Base-by-base conservation (phyloP, 2,329 filamentous ascomycete species). In the Claviceps spartinae region DNA sequence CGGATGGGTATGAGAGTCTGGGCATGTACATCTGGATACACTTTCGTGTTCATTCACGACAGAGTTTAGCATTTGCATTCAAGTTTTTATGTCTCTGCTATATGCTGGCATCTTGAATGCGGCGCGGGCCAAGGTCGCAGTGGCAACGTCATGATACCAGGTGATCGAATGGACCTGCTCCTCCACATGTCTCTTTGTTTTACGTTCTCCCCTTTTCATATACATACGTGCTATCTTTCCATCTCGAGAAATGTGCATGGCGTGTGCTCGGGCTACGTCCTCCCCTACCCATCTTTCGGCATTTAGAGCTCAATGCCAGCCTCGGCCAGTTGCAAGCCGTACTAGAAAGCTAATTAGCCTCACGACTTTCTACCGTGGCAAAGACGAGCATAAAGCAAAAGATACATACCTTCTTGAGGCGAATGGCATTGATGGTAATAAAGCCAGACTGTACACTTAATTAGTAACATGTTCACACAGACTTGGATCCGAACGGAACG, bases 401-500 rank as follows among this genome's bases (percentile, higher is more conserved):
- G 5, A 45, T n/a, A 30, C 13, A 26, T 7, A 46, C 49, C 58
- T 63, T 80, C 68, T 79, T 71, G 45, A 83, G 69, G 41, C 77
- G 73, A 57, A 84, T 83, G 56, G 78, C 78, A 62, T 89, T 76
- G 60, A 87, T 81, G 52, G 74, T 75, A 63, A 89, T 79, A 62
- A 81, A 80, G 26, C 73, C 73, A 38, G 59, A 59, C 18, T 50
- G 30, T 13, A 26, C 4, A 8, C 18, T 11, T 18, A 1, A 6
- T 45, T 22, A 45, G 30, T 18, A 34, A 18, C 22, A 11, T 16
- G 18, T 14, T 7, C 20, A 14, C 20, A 7, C 5, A 18, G 26
- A 24, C 18, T 45, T 2, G 7, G 7, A 18, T 14, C 18, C n/a
- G 13, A 7, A n/a, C 34, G 26, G n/a, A 36, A 50, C 48, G 24